Evolutionary conservation across 2,329 filamentous ascomycete species (phyloP).

Genomic region (Exophiala lecanii-corni): DNA sequence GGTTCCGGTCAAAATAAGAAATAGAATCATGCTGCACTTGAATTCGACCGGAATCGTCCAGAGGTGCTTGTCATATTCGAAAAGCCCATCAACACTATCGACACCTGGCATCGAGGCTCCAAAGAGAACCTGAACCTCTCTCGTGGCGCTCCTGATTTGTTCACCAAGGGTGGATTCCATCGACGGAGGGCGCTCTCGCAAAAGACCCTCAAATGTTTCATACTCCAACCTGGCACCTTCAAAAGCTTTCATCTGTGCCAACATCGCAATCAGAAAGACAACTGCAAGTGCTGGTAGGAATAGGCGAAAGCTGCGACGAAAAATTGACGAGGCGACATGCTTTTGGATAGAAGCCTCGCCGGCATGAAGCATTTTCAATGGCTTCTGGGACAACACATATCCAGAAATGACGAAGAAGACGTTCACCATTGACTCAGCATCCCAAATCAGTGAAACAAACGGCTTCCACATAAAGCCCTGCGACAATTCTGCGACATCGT

Average conservation of each 20-base stretch:
- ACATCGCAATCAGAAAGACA: conserved; percentile 35
- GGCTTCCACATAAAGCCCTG: conserved; percentile 11
- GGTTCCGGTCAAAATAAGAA: conserved; percentile 9
- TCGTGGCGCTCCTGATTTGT: conserved; percentile 33
- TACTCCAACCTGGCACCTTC: conserved; percentile 1
- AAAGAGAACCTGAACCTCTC: conserved; percentile 2
- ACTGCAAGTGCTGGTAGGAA: conserved; percentile 37
- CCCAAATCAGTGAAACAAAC: conserved; percentile 10
- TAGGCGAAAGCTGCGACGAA: conserved; percentile 40
- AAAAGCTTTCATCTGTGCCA: conserved; percentile 18
- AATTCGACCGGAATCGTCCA: conserved; percentile 46
- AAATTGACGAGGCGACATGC: conserved; percentile 38
- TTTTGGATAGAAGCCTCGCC: conserved; percentile 33
- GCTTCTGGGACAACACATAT: conserved; percentile 42
- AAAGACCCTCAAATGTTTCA: conserved; percentile 2
- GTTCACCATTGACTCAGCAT: conserved; percentile 30
- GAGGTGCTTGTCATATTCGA: conserved; percentile 34
- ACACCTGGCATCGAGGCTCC: not conserved
- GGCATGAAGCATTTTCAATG: conserved; percentile 35
- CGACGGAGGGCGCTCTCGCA: conserved; percentile 10
- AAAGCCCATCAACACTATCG: not conserved
- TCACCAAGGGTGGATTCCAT: conserved; percentile 18
- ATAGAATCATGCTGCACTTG: conserved; percentile 34
- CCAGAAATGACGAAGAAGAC: conserved; percentile 47
- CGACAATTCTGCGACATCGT: not conserved